Conservation (phyloP, 768 basidiomycete species). For the Leucocoprinus leucothites region DNA sequence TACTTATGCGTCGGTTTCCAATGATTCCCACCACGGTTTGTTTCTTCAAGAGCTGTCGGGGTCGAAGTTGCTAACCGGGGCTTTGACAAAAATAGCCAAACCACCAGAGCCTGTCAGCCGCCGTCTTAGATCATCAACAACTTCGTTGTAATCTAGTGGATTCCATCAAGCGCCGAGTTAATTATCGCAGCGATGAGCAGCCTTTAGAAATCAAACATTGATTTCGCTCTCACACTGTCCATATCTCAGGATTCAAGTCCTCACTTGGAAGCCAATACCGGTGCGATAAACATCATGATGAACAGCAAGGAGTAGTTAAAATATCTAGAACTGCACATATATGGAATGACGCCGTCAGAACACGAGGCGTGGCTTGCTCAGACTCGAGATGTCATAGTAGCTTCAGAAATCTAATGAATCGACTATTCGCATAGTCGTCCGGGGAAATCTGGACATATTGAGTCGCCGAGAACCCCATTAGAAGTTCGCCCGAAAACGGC, state of each 20-base stretch:
- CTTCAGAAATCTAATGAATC: neutral
- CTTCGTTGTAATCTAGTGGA: neutral
- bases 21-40: neutral
- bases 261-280: too few relatives aligned
- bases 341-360: constrained; percentile 1
- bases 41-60: neutral
- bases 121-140: neutral
- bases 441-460: neutral
- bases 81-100: neutral
- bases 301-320: too few relatives aligned
- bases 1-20: neutral
- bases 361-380: constrained; percentile 1
- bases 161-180: constrained; percentile 4
- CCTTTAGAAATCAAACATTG: neutral
- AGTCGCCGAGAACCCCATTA: neutral
- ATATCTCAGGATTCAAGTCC: too few relatives aligned
- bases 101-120: neutral
- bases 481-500: neutral
- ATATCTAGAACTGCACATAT: too few relatives aligned
- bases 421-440: neutral
- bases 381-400: neutral
- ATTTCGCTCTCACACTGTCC: neutral
- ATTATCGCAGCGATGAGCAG: neutral
- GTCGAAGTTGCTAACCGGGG: neutral
- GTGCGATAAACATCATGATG: too few relatives aligned